Percentiles rank a stretch among this genome's conserved stretches.
Conservation (phyloP, 352 stramenopile genomes). For the Aphanomyces cochlioides region DNA sequence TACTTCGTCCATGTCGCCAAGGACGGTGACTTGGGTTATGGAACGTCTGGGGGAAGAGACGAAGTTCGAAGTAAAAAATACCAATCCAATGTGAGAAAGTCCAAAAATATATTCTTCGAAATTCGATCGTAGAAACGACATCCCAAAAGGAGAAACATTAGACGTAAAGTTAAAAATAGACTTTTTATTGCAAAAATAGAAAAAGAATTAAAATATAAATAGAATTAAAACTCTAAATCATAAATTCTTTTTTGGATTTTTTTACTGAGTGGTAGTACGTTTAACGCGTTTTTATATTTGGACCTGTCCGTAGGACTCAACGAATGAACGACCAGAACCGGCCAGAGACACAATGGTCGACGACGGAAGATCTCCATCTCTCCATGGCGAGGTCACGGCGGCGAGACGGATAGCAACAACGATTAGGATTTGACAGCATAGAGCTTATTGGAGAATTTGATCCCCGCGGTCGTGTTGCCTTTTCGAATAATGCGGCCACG, state of each 20-base stretch:
- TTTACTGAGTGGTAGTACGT: neutral
- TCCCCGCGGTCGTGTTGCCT: constrained; percentile 55
- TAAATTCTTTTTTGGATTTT: neutral
- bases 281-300: too few species aligned
- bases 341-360: too few species aligned
- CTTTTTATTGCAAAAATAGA: too few species aligned
- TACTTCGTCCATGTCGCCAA: constrained; percentile 6
- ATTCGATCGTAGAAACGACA: neutral
- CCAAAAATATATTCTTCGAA: constrained; percentile 1
- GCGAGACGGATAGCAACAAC: neutral
- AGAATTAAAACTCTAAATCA: neutral
- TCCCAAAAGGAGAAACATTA: neutral
- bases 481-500: constrained; percentile 70
- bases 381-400: too few species aligned
- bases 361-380: too few species aligned
- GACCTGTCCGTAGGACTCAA: too few species aligned
- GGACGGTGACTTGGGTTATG: constrained; percentile 1
- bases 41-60: neutral
- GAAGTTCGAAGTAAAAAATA: constrained; percentile 2
- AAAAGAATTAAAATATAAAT: too few species aligned
- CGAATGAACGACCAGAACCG: too few species aligned
- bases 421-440: constrained; percentile 37
- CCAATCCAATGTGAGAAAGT: constrained; percentile 5
- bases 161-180: neutral
- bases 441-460: constrained; percentile 69